Percentiles rank a stretch among this genome's conserved stretches.
Evolutionary conservation across 345 rosid species (phyloP).

Genomic region (Sapria himalayana): DNA sequence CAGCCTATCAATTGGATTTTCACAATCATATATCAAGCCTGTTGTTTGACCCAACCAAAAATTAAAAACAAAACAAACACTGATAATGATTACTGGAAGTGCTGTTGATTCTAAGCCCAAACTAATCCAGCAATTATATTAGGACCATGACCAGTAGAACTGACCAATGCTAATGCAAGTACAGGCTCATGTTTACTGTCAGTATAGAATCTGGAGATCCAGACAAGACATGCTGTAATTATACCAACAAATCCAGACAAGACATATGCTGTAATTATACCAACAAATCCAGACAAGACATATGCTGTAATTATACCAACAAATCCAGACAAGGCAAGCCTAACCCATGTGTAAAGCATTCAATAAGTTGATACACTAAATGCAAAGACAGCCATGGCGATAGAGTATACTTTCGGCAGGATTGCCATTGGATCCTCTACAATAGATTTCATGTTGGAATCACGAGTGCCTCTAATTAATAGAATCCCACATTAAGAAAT

Average conservation of each 20-base stretch:
- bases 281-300: too few species aligned
- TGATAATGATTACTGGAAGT: conserved; percentile 82
- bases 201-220: conserved; percentile 90
- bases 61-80: conserved; percentile 57
- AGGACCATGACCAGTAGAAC: conserved; percentile 97
- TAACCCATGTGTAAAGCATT: conserved; percentile 97
- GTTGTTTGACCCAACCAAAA: conserved; percentile 91
- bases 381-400: conserved; percentile 70
- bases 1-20: conserved; percentile 70
- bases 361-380: conserved; percentile 70
- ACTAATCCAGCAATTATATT: conserved; percentile 96
- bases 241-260: conserved; percentile 92
- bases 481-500: conserved; percentile 78
- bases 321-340: conserved; percentile 87
- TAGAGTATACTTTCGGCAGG: conserved; percentile 93
- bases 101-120: conserved; percentile 98
- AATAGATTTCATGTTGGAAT: conserved; percentile 46
- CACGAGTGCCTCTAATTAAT: conserved; percentile 70
- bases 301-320: too few species aligned
- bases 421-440: conserved; percentile 90
- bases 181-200: conserved; percentile 98
- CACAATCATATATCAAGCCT: conserved; percentile 79
- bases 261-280: too few species aligned
- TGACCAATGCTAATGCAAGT: conserved; percentile 73
- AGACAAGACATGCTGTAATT: conserved; percentile 88